phyloP scores from a whole-genome alignment of 2,329 filamentous ascomycete species.

The Calonectria hongkongensis region DNA sequence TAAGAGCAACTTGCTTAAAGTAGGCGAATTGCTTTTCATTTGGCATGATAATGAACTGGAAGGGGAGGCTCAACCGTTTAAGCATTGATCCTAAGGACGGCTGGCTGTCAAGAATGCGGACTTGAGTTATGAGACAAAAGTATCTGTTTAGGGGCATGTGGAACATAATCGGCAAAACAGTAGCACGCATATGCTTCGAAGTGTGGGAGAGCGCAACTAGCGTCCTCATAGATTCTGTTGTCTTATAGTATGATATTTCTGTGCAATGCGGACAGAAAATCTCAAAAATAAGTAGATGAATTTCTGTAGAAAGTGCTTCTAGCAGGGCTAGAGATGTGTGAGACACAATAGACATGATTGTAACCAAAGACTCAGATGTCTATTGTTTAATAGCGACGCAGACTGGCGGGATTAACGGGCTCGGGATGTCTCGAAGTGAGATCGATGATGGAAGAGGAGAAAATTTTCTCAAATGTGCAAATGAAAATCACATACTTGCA shows the following conservation, averaged over 20 bases:
- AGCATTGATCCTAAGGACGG: neutral
- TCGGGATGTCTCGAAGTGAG: neutral
- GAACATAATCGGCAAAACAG: neutral
- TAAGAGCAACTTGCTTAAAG: neutral
- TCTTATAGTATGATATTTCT: neutral
- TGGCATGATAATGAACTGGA: neutral
- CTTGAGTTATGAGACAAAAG: neutral
- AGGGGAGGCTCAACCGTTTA: neutral
- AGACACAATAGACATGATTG: neutral
- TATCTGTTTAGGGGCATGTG: neutral
- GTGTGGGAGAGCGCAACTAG: neutral
- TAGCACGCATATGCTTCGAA: neutral
- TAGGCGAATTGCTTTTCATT: neutral
- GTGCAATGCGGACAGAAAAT: neutral
- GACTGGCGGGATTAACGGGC: neutral
- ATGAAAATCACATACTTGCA: too few relatives aligned
- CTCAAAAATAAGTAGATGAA: neutral
- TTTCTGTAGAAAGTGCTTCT: neutral
- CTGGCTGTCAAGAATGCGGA: neutral
- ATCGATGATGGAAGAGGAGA: too few relatives aligned
- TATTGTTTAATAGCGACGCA: neutral
- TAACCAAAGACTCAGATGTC: neutral
- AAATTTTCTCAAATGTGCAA: too few relatives aligned
- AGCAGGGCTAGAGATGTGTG: neutral
- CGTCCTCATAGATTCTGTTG: neutral